phyloP scores from a whole-genome alignment of 1,284 basidiomycete species.

The Taiwanofungus camphoratus region DNA sequence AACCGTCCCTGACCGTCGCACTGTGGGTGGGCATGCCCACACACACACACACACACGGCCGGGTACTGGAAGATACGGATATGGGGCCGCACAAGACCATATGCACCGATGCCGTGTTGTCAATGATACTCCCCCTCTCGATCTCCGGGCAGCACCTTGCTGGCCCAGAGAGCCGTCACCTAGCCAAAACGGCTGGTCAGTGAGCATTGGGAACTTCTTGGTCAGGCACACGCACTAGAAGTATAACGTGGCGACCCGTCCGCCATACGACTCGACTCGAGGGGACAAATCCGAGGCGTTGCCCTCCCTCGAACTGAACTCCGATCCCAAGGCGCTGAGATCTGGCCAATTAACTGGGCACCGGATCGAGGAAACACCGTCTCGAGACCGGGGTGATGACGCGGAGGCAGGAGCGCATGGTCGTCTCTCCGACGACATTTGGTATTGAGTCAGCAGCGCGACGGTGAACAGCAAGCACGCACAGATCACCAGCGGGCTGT shows the following conservation, averaged over 20 bases:
- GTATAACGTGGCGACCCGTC: neutral
- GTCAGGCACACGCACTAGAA: slow-evolving; percentile 15
- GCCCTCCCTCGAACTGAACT: neutral
- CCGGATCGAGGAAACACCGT: neutral
- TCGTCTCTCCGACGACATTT: no score
- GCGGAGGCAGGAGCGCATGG: no score
- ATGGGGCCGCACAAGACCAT: neutral
- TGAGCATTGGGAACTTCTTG: slow-evolving; percentile 19
- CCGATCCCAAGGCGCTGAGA: neutral
- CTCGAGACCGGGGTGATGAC: slow-evolving; percentile 1
- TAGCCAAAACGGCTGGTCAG: slow-evolving; percentile 14
- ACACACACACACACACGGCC: neutral
- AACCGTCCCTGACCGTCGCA: no score
- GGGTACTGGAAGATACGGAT: slow-evolving; percentile 1
- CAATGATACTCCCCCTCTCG: slow-evolving; percentile 1
- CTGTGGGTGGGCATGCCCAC: no score
- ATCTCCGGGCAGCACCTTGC: slow-evolving; percentile 2
- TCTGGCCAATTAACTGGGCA: neutral
- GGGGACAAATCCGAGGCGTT: no score
- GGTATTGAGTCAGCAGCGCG: no score
- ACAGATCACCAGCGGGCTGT: neutral
- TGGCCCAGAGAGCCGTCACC: slow-evolving; percentile 10
- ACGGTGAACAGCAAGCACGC: no score
- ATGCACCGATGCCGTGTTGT: slow-evolving; percentile 6
- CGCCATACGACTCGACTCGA: neutral